Base-by-base conservation (phyloP, 2,329 filamentous ascomycete genomes). In the Fusarium temperatum region DNA sequence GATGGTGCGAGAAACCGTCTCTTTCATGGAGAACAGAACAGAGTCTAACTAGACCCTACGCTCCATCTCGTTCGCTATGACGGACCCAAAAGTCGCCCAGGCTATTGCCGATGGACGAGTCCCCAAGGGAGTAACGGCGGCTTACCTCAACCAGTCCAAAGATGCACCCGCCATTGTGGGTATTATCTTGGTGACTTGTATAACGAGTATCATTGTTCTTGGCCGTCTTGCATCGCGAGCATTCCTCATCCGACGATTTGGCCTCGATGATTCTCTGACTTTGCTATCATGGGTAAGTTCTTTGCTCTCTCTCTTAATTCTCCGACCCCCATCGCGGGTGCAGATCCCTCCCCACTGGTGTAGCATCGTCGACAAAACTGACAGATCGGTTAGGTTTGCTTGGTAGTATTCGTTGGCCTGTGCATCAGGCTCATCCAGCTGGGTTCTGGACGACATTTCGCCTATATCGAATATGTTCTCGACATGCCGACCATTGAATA, bases 401-500 rank as follows among this genome's bases (percentile, higher is more conserved):
- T 85, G 45, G 82, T 86, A 20, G 74, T 81, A 28, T 87, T 87
- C 50, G 82, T 85, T 30, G 83, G 79, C 8, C 76, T 88, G 15
- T 80, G 79, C 73, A 81, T 87, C 48, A 70, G 82, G 36, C 79
- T 88, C 50, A 88, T 88, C 73, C 70, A 83, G 6, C 73, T 87
- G 18, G 86, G 86, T 28, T 87, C 85, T 8, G 86, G 86, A 15
- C 79, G 85, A 20, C 85, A 86, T 63, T 84, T 83, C 60, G 82
- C 78, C 18, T 86, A 84, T 58, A 84, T 86, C 45, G 77, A 86
- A 75, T 86, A 87, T 74, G 84, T 88, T 8, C 79, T 88, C 47
- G 77, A 83, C 26, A 75, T 85, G 51, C 64, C 80, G 6, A 83
- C 81, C 1, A 80, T 87, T 38, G 80, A 84, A 41, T 22, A 78